phyloP scores from a whole-genome alignment of 1,284 basidiomycete genomes.

The Apiotrichum siamense region DNA sequence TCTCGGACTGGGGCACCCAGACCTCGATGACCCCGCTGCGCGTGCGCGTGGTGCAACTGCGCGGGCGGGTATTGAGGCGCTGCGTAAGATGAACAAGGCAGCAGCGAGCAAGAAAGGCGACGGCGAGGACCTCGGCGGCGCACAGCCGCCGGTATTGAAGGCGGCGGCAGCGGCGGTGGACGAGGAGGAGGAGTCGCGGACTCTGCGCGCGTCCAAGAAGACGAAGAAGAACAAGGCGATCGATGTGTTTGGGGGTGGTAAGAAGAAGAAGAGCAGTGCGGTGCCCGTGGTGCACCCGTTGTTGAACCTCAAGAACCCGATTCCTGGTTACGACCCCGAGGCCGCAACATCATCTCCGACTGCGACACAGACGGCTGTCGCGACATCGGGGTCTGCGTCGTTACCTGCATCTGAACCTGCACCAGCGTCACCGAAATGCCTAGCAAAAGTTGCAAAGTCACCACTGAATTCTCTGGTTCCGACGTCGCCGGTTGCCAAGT shows the following conservation, averaged over 20 bases:
- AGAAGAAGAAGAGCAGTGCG: slow-evolving; percentile 23
- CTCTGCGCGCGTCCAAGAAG: slow-evolving; percentile 17
- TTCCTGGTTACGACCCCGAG: slow-evolving; percentile 11
- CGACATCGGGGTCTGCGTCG: too few relatives aligned
- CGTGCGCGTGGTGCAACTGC: not conserved
- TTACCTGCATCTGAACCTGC: too few relatives aligned
- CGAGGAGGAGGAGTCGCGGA: slow-evolving; percentile 8
- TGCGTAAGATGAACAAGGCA: slow-evolving; percentile 1
- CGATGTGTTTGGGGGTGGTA: slow-evolving; percentile 24
- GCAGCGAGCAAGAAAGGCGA: slow-evolving; percentile 3
- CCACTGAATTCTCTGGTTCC: too few relatives aligned
- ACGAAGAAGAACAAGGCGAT: slow-evolving; percentile 24
- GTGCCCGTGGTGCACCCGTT: slow-evolving; percentile 4
- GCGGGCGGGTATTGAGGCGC: slow-evolving; percentile 10
- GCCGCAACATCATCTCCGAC: too few relatives aligned
- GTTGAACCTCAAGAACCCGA: slow-evolving; percentile 11
- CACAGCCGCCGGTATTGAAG: slow-evolving; percentile 11
- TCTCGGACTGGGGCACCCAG: slow-evolving; percentile 37
- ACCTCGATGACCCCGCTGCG: slow-evolving; percentile 13
- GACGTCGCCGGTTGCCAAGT: too few relatives aligned
- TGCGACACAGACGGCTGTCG: too few relatives aligned
- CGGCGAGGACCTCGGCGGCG: slow-evolving; percentile 10
- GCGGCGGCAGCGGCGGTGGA: not conserved
- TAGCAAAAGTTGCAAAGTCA: too few relatives aligned
- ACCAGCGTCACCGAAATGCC: too few relatives aligned